phyloP scores from a whole-genome alignment of 345 rosid genomes.

The Salix koriyanagi region DNA sequence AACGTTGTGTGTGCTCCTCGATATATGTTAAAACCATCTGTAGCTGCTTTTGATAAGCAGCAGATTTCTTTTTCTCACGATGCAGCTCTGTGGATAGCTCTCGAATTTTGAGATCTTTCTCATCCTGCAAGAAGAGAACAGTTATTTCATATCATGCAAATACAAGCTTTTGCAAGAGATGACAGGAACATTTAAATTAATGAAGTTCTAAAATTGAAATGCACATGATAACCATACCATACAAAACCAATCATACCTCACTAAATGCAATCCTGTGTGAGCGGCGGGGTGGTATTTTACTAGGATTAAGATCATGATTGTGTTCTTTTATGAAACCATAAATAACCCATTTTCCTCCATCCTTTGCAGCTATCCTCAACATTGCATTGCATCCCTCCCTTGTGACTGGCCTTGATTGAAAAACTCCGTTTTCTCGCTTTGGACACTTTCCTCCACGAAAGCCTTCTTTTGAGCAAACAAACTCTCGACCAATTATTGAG shows the following conservation, averaged over 20 bases:
- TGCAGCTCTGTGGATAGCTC: conserved; percentile 38
- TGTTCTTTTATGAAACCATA: conserved; percentile 42
- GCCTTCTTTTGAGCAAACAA: conserved; percentile 42
- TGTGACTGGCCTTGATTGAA: conserved; percentile 26
- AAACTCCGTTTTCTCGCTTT: conserved; percentile 16
- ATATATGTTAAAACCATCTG: conserved; percentile 23
- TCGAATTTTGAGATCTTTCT: conserved; percentile 34
- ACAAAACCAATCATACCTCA: conserved; percentile 23
- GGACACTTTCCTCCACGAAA: conserved; percentile 26
- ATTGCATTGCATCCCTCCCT: conserved; percentile 42
- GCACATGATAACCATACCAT: neutral
- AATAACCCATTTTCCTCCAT: conserved; percentile 39
- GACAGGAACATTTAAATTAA: neutral
- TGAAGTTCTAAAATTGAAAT: neutral
- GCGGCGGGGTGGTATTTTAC: conserved; percentile 33
- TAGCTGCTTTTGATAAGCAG: conserved; percentile 35
- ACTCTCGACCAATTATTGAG: conserved; percentile 41
- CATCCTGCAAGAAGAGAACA: conserved; percentile 26
- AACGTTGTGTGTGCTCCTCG: conserved; percentile 34
- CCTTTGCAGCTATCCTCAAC: conserved; percentile 38
- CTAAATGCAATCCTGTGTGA: conserved; percentile 37
- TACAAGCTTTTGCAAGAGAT: neutral
- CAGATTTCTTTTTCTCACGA: conserved; percentile 39
- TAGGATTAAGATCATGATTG: conserved; percentile 36
- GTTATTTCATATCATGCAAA: neutral